These are phyloP conservation scores for Globisporangium irregulare DNA, from an alignment of 352 stramenopile genomes.

Conservation along the genomic window DNA sequence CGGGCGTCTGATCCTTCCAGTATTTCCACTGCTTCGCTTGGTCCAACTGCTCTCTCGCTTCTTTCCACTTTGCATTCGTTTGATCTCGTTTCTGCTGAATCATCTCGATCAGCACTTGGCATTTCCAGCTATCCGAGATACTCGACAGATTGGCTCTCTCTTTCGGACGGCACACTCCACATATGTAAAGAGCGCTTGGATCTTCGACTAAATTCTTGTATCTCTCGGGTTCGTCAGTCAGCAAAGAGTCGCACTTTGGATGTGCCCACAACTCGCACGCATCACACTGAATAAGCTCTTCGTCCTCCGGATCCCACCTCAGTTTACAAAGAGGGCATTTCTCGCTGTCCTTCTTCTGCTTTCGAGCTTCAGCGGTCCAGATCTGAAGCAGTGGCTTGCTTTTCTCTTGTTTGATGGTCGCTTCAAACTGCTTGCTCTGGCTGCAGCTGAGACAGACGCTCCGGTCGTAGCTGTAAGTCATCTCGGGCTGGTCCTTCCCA, in stretches of 20 bases:
- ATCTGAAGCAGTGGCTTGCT: slow-evolving; percentile 55
- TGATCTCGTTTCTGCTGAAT: slow-evolving; percentile 69
- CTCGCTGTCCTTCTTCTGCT: slow-evolving; percentile 58
- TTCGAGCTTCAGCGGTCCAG: slow-evolving; percentile 48
- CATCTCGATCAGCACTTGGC: slow-evolving; percentile 63
- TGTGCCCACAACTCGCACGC: slow-evolving; percentile 84
- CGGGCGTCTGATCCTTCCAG: slow-evolving; percentile 68
- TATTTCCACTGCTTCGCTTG: slow-evolving; percentile 65
- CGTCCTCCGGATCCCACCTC: slow-evolving; percentile 70
- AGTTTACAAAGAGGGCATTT: slow-evolving; percentile 74
- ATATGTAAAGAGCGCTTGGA: slow-evolving; percentile 71
- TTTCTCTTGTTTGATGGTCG: slow-evolving; percentile 42
- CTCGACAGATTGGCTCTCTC: slow-evolving; percentile 46
- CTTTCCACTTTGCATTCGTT: slow-evolving; percentile 65
- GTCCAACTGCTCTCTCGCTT: slow-evolving; percentile 50
- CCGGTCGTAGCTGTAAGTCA: slow-evolving; percentile 64
- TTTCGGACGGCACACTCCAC: slow-evolving; percentile 58
- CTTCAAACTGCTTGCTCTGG: slow-evolving; percentile 47
- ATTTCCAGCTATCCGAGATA: slow-evolving; percentile 47
- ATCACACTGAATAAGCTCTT: slow-evolving; percentile 87
- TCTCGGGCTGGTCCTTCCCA: slow-evolving; percentile 34
- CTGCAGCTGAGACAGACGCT: slow-evolving; percentile 61
- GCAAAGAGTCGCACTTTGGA: slow-evolving; percentile 62
- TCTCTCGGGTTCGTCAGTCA: slow-evolving; percentile 52
- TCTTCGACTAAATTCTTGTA: slow-evolving; percentile 71